Evolutionary conservation across 2,329 filamentous ascomycete species (phyloP), one percentile per base, ranked within the genome.

Genomic region (Pseudocercospora macadamiae): DNA sequence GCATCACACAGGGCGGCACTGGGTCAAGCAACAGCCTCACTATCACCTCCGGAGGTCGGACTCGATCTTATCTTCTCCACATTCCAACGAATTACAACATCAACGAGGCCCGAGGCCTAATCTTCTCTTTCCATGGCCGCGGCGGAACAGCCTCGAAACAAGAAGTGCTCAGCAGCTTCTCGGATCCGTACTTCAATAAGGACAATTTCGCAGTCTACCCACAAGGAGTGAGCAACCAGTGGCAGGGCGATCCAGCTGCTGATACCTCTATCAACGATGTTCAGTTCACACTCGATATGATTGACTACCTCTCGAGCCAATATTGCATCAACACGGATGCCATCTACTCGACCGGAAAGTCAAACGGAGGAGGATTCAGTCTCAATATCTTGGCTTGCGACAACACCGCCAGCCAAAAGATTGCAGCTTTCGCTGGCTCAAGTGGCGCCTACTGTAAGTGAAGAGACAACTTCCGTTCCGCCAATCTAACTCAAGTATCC

Each of bases 321-420:
- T 78, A 77, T 64, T 82, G 79, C 65, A 73, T 82, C 61, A 76
- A 82, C 57, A 60, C 68, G 0, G 66, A 70, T 3, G 74, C 73
- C 4, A 70, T 82, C 45, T 82, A 80, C 59, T 74, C 74, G 4
- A 73, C 74, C 0, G 80, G 79, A 48, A 83, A 84, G 63, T 84
- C 76, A 64, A 83, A 85, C 49, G 83, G 81, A 6, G 83, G 80
- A 2, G 82, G 77, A 8, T 67, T 68, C 55, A 77, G 79, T 16
- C 75, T 76, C 7, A 77, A 75, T 19, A 64, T 77, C 3, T 75
- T 82, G 8, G 79, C 81, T 4, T 83, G 79, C 64, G 74, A 80
- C 51, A 55, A 73, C 0, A 67, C 64, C 2, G 73, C 77, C 1
- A 76, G 76, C 1, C 70, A 66, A 6, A 72, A 74, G 5, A 76